Conservation (phyloP, 1,139 yeast genomes). For the Candida albicans region DNA sequence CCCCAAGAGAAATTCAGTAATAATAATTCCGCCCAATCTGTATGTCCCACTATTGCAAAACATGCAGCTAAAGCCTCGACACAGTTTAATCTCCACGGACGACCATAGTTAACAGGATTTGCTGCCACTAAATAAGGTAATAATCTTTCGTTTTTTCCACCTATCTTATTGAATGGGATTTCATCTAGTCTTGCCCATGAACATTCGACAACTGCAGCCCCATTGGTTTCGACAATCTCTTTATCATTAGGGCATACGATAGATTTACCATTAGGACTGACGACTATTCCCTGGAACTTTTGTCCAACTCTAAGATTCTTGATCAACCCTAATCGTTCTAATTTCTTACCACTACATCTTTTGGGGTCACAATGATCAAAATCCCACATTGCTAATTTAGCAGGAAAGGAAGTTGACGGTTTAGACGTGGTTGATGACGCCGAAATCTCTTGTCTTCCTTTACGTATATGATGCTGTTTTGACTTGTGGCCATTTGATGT, state of each 20-base stretch:
- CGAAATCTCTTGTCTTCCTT: slow-evolving; percentile 48
- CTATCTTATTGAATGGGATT: slow-evolving; percentile 89
- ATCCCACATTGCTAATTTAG: slow-evolving; percentile 88
- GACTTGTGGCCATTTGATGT: slow-evolving; percentile 61
- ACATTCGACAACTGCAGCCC: slow-evolving; percentile 97
- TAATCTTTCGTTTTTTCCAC: slow-evolving; percentile 85
- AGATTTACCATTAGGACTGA: slow-evolving; percentile 87
- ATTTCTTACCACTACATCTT: slow-evolving; percentile 92
- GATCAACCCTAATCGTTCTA: slow-evolving; percentile 85
- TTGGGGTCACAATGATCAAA: slow-evolving; percentile 99
- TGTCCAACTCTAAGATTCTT: slow-evolving; percentile 82
- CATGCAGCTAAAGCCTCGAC: slow-evolving; percentile 98
- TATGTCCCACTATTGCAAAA: slow-evolving; percentile 89
- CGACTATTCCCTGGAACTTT: slow-evolving; percentile 86
- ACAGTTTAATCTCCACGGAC: slow-evolving; percentile 94
- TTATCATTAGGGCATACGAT: slow-evolving; percentile 90
- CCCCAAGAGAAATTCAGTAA: slow-evolving; percentile 93
- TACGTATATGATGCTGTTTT: slow-evolving; percentile 51
- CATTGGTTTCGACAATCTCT: slow-evolving; percentile 72
- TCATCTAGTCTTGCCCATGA: slow-evolving; percentile 98
- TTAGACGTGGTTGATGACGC: slow-evolving; percentile 12
- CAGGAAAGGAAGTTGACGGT: slow-evolving; percentile 45
- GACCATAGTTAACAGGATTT: slow-evolving; percentile 94
- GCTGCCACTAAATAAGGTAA: slow-evolving; percentile 95
- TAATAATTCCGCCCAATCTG: slow-evolving; percentile 82